Base-by-base conservation (phyloP, 371 early-diverging fungal species). In the Umbelopsis sp. region DNA sequence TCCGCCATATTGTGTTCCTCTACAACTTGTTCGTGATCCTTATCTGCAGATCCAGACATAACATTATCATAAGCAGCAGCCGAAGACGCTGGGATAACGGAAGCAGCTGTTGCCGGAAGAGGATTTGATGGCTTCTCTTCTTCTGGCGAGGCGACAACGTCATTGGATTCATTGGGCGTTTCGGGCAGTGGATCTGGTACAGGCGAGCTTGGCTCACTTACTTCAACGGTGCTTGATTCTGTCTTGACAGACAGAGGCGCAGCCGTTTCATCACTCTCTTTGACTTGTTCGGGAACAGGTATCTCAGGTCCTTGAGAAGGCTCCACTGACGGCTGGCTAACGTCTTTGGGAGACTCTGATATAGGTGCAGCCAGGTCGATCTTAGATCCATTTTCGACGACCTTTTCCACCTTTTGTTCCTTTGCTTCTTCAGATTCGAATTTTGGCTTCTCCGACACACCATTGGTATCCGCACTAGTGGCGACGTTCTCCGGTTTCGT, bases 1-100 rank as follows among this genome's bases (percentile, higher is more conserved):
- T 82, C 83, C 10, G 83, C 83, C 83, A 80, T 82, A 46, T 82
- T 82, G 48, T 32, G 65, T 44, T 57, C 57, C n/a, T 57, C 57
- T 35, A 57, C 4, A 35, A 18, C n/a, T 11, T 57, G 16, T 8
- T 57, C 35, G n/a, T 57, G 18, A 35, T 11, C 18, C 9, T 35
- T 57, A 16, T 57, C 57, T 6, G 4, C 57, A 25, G 35, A 16
- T 1, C 16, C 57, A 11, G 16, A 20, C 4, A 35, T 35, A 29
- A 35, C 35, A 35, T 12, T n/a, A 35, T n/a, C 57, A 29, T 25
- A 57, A 18, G 57, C 57, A 35, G 16, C 57, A 57, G 57, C 57
- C 8, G 57, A 57, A 1, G 57, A 57, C 35, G 57, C 57, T 12
- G 57, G 57, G 29, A 57, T 57, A 9, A 57, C 57, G 11, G 57